Evolutionary conservation across 1,284 basidiomycete genomes (phyloP).

Genomic region (Cystobasidiaceae sp.): DNA sequence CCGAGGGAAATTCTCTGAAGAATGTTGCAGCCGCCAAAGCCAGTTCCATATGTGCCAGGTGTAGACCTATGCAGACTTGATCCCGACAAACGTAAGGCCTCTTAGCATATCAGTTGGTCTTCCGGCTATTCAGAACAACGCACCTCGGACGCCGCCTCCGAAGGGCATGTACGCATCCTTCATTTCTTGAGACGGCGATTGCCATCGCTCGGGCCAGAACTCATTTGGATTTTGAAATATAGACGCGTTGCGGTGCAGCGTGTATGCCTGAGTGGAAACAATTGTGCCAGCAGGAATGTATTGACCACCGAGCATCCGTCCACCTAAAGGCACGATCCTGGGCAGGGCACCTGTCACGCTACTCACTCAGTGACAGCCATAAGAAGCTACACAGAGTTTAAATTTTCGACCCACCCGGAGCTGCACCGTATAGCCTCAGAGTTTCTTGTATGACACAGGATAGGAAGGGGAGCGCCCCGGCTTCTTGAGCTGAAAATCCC

Average conservation of each 20-base stretch:
- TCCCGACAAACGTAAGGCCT: background rate
- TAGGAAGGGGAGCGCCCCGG: background rate
- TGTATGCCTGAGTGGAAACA: slow-evolving; percentile 17
- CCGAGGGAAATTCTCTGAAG: slow-evolving; percentile 1
- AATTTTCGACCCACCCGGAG: background rate
- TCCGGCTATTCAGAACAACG: background rate
- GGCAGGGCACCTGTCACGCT: background rate
- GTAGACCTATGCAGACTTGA: slow-evolving; percentile 13
- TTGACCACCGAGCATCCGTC: background rate
- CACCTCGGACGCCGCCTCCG: slow-evolving; percentile 6
- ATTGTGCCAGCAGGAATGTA: background rate
- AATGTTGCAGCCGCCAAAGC: background rate
- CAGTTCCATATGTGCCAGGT: slow-evolving; percentile 1
- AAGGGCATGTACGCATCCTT: slow-evolving; percentile 19
- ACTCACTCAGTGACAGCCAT: background rate
- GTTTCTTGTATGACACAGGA: slow-evolving; percentile 6
- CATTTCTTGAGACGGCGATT: slow-evolving; percentile 1
- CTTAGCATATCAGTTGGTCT: background rate
- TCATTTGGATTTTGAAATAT: background rate
- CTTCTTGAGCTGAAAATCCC: background rate
- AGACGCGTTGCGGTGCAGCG: background rate
- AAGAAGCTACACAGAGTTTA: too few relatives aligned
- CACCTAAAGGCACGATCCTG: background rate
- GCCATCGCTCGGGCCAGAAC: slow-evolving; percentile 8
- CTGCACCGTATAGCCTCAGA: slow-evolving; percentile 12